Evolutionary conservation across 257 asterid species (phyloP), one percentile per base, ranked within the genome.

Genomic region (Solanum appendiculatum): DNA sequence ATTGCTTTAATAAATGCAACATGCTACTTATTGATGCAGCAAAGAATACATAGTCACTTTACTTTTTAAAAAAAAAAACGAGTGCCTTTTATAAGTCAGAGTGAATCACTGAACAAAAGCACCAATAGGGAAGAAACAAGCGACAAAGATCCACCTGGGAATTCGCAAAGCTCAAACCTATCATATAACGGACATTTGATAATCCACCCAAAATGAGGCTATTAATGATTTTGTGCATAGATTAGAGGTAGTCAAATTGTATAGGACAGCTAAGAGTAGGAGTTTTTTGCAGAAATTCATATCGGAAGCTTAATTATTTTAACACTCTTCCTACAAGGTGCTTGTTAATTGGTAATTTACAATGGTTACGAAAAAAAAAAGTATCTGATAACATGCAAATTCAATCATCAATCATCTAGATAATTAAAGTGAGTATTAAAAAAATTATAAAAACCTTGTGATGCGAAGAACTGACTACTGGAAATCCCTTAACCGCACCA

Each of bases 401-500:
- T 69, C 70, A 85, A 70, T 18, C 33, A 31, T 69, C 72, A 70
- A 46, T 73, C 21, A 44, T 33, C 64, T 8, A 68, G 42, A 82
- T 42, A 85, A 85, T 69, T n/a, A 21, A 70, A 48, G 51, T 18
- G 25, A 42, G 23, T 6, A 63, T 6, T 9, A 37, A 31, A 21
- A n/a, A 5, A 72, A 11, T 5, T 14, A 58, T 6, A 36, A 68
- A 48, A 64, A 94, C 98, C 98, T 92, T 94, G 5, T 89, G 84
- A 88, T 87, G 93, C 18, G 91, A 89, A 69, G 94, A 85, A 86
- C 93, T 86, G 78, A 91, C 86, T 8, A 94, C 88, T 60, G 90
- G 91, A 54, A 87, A 86, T 33, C 97, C 94, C 84, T 93, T 91
- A 73, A 69, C 77, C 40, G 25, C 77, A 20, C 42, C 77, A 69